Percentiles rank a stretch among this genome's conserved stretches.
phyloP scores from a whole-genome alignment of 495 filamentous ascomycete genomes.

The Terfezia claveryi region DNA sequence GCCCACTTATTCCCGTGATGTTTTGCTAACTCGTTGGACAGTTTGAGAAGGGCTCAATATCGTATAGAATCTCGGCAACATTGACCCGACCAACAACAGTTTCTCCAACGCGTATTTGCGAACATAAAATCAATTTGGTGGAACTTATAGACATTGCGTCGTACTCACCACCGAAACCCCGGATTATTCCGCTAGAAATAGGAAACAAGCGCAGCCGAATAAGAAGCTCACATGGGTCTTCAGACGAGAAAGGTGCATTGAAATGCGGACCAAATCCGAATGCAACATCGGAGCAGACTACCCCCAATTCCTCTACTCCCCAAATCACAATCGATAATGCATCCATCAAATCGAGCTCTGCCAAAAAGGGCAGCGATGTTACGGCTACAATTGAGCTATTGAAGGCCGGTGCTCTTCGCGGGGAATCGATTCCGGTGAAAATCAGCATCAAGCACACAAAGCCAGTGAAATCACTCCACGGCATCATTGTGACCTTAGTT shows the following conservation, averaged over 20 bases:
- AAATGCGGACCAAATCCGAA: slow-evolving; percentile 4
- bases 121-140: slow-evolving; percentile 53
- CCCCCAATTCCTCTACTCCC: slow-evolving; percentile 7
- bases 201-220: slow-evolving; percentile 27
- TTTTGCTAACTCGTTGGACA: slow-evolving; percentile 21
- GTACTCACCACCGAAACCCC: slow-evolving; percentile 37
- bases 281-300: slow-evolving; percentile 1
- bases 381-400: slow-evolving; percentile 67
- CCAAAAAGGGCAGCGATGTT: slow-evolving; percentile 28
- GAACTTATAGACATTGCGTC: slow-evolving; percentile 46
- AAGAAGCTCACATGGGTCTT: slow-evolving; percentile 22
- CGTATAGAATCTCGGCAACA: slow-evolving; percentile 73
- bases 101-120: slow-evolving; percentile 52
- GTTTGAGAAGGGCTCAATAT: slow-evolving; percentile 90
- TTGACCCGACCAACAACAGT: slow-evolving; percentile 78
- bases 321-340: slow-evolving; percentile 2
- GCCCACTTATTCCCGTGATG: not conserved
- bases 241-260: slow-evolving; percentile 5
- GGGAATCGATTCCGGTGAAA: slow-evolving; percentile 59
- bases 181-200: slow-evolving; percentile 64
- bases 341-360: slow-evolving; percentile 18
- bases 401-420: slow-evolving; percentile 65
- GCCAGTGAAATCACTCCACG: slow-evolving; percentile 67
- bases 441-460: slow-evolving; percentile 71
- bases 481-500: slow-evolving; percentile 82